Evolutionary conservation across 2,329 filamentous ascomycete genomes (phyloP).

Genomic region (Alternaria consortialis): DNA sequence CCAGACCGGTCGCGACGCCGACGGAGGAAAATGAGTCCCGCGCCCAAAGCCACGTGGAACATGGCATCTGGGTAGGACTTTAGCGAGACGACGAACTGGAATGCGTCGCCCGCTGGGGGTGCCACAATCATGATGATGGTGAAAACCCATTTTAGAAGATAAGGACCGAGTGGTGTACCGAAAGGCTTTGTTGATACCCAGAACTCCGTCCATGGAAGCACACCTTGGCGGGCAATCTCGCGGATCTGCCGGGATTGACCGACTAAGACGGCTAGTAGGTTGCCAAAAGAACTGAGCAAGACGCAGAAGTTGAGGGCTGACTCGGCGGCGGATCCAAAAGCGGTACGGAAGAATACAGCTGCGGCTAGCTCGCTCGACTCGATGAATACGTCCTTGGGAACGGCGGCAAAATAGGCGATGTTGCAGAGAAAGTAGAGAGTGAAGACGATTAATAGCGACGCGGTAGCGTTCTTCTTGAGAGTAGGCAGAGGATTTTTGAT

Average conservation of each 20-base stretch:
- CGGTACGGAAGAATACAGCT: slow-evolving; percentile 66
- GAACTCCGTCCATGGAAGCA: slow-evolving; percentile 53
- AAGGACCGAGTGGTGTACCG: slow-evolving; percentile 69
- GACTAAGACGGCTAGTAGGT: slow-evolving; percentile 43
- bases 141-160: slow-evolving; percentile 50
- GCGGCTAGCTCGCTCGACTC: slow-evolving; percentile 64
- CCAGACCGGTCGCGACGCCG: slow-evolving; percentile 37
- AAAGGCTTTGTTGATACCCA: slow-evolving; percentile 72
- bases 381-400: slow-evolving; percentile 54
- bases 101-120: slow-evolving; percentile 70
- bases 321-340: slow-evolving; percentile 65
- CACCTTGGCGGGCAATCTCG: slow-evolving; percentile 40
- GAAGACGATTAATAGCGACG: slow-evolving; percentile 62
- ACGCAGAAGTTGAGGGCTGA: slow-evolving; percentile 61
- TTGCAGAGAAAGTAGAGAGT: slow-evolving; percentile 41
- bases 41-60: slow-evolving; percentile 37
- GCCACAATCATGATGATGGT: slow-evolving; percentile 42
- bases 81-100: slow-evolving; percentile 65
- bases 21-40: slow-evolving; percentile 38
- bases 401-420: slow-evolving; percentile 39
- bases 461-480: slow-evolving; percentile 59
- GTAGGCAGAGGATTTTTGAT: slow-evolving; percentile 65
- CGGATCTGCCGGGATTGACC: slow-evolving; percentile 41
- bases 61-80: slow-evolving; percentile 39
- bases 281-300: slow-evolving; percentile 39